Conservation (phyloP, 768 basidiomycete genomes). For the Boletellus ananiceps region DNA sequence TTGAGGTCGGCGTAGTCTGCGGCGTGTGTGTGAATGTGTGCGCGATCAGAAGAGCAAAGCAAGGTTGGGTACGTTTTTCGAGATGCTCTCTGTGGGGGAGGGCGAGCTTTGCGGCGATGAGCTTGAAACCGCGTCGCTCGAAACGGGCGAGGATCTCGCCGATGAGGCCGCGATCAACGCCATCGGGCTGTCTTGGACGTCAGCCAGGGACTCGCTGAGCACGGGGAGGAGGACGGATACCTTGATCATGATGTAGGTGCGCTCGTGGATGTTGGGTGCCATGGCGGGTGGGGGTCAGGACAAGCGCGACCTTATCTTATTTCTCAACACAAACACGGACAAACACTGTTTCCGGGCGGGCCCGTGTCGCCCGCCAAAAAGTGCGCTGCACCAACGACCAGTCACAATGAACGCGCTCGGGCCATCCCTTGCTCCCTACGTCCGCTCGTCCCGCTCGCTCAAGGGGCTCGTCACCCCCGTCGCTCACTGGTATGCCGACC, state of each 20-base stretch:
- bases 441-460: constrained; percentile 66
- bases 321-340: constrained; percentile 35
- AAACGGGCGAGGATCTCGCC: constrained; percentile 95
- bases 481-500: constrained; percentile 76
- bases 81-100: constrained; percentile 79
- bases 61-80: constrained; percentile 62
- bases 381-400: no score
- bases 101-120: constrained; percentile 89
- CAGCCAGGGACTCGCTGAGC: not conserved
- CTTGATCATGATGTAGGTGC: constrained; percentile 99
- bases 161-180: constrained; percentile 93
- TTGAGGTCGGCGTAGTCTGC: constrained; percentile 95
- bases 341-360: constrained; percentile 34
- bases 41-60: not conserved
- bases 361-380: constrained; percentile 8
- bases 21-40: not conserved
- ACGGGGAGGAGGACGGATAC: constrained; percentile 30
- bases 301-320: constrained; percentile 30
- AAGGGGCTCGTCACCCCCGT: constrained; percentile 68
- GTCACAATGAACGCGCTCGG: constrained; percentile 48
- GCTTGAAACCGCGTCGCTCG: constrained; percentile 98
- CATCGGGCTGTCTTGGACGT: constrained; percentile 71
- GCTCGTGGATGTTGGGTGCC: constrained; percentile 50
- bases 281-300: constrained; percentile 30
- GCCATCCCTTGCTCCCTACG: constrained; percentile 68